Percentiles rank a stretch among this genome's conserved stretches.
These are phyloP conservation scores for Tagetes erecta DNA, from an alignment of 129 eudicot species.

Conservation along the genomic window DNA sequence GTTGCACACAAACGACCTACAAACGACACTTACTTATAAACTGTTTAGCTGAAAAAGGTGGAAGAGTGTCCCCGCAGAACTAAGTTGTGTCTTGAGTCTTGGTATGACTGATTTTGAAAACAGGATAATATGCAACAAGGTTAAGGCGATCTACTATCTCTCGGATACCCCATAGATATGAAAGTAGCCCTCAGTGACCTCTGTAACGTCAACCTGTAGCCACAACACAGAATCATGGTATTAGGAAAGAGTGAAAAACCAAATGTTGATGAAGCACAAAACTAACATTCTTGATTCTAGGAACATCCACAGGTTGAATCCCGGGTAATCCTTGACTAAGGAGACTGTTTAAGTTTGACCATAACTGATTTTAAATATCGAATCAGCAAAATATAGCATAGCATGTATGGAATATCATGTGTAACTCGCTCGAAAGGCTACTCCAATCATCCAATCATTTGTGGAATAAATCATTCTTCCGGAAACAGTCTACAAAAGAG, in stretches of 20 bases:
- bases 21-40: neutral
- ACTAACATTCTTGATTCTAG: constrained; percentile 87
- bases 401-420: neutral
- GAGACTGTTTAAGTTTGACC: constrained; percentile 50
- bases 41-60: neutral
- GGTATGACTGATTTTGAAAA: constrained; percentile 40
- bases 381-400: neutral
- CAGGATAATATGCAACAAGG: constrained; percentile 72
- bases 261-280: neutral
- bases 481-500: constrained; percentile 66
- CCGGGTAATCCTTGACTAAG: constrained; percentile 91
- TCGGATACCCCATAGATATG: constrained; percentile 77
- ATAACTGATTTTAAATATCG: constrained; percentile 10
- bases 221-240: neutral
- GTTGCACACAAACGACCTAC: neutral
- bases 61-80: neutral
- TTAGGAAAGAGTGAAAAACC: neutral
- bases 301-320: constrained; percentile 83
- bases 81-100: constrained; percentile 15
- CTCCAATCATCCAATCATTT: constrained; percentile 93
- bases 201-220: constrained; percentile 83
- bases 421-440: constrained; percentile 93
- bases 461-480: constrained; percentile 91
- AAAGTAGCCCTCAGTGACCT: constrained; percentile 78
- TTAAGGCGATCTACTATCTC: constrained; percentile 82